These are phyloP conservation scores for Nasturtium officinale DNA, from an alignment of 345 rosid genomes.

Conservation along the genomic window DNA sequence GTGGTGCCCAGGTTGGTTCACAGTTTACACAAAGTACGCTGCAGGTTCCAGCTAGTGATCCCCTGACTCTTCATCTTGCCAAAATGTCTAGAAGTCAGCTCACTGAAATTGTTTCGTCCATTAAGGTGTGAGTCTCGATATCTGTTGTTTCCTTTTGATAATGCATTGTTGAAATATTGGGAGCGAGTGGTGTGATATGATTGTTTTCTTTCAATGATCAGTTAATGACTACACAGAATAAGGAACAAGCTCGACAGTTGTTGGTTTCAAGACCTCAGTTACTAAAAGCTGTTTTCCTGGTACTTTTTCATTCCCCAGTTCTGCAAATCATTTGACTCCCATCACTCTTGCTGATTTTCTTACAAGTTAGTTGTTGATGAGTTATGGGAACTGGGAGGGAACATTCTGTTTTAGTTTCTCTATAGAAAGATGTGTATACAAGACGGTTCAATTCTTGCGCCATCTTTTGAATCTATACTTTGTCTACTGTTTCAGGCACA, in stretches of 20 bases:
- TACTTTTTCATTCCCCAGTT: slow-evolving; percentile 33
- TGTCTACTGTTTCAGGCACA: slow-evolving; percentile 62
- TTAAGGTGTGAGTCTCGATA: slow-evolving; percentile 59
- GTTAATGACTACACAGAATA: slow-evolving; percentile 74
- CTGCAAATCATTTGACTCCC: background rate
- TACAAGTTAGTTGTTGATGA: background rate
- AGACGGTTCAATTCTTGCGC: background rate
- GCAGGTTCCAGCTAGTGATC: slow-evolving; percentile 68
- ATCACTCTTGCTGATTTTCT: background rate
- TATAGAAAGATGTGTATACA: slow-evolving; percentile 12
- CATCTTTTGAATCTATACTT: slow-evolving; percentile 21
- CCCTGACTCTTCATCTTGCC: slow-evolving; percentile 86
- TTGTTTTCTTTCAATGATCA: slow-evolving; percentile 36
- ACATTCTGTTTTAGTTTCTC: background rate
- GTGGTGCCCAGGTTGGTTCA: slow-evolving; percentile 64
- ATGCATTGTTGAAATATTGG: slow-evolving; percentile 22
- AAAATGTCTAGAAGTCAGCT: slow-evolving; percentile 88
- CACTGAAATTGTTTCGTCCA: slow-evolving; percentile 67
- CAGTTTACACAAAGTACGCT: slow-evolving; percentile 58
- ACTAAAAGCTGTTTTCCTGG: slow-evolving; percentile 90
- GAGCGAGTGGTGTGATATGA: slow-evolving; percentile 14
- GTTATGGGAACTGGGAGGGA: slow-evolving; percentile 23
- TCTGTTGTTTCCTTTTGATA: slow-evolving; percentile 5
- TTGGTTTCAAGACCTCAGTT: slow-evolving; percentile 74
- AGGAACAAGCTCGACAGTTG: slow-evolving; percentile 75